Evolutionary conservation across 805 yeast genomes (phyloP).

Genomic region (Ogataea paraovalis): DNA sequence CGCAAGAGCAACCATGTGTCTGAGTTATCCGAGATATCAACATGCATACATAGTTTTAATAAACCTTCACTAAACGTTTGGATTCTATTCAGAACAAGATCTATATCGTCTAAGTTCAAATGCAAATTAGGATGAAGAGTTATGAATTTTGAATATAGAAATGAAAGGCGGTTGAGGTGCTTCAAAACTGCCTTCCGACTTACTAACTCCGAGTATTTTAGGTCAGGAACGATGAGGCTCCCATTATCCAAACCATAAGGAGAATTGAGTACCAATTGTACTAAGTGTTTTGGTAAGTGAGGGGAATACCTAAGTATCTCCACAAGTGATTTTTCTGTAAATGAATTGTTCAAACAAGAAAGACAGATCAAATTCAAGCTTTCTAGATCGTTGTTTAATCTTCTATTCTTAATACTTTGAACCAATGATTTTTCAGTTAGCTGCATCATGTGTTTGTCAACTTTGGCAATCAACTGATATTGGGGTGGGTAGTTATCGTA

Average conservation of each 20-base stretch:
- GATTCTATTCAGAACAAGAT: slow-evolving; percentile 24
- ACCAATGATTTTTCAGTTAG: slow-evolving; percentile 13
- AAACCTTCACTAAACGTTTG: slow-evolving; percentile 29
- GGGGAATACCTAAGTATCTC: slow-evolving; percentile 12
- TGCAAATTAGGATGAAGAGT: slow-evolving; percentile 10
- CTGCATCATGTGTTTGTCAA: slow-evolving; percentile 14
- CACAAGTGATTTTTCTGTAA: slow-evolving; percentile 6
- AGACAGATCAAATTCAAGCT: slow-evolving; percentile 14
- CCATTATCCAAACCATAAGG: slow-evolving; percentile 25
- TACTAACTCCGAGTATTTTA: slow-evolving; percentile 1
- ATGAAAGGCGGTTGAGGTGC: slow-evolving; percentile 46
- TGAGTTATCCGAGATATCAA: slow-evolving; percentile 4
- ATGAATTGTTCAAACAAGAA: slow-evolving; percentile 13
- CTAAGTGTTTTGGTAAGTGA: slow-evolving; percentile 13
- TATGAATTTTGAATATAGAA: slow-evolving; percentile 29
- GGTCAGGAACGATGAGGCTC: background rate
- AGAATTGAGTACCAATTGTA: slow-evolving; percentile 17
- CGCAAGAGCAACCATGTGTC: slow-evolving; percentile 25
- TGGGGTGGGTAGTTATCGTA: slow-evolving; percentile 27
- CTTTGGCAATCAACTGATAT: slow-evolving; percentile 18
- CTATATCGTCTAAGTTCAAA: slow-evolving; percentile 17
- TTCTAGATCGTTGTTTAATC: slow-evolving; percentile 11
- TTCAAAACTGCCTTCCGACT: slow-evolving; percentile 38
- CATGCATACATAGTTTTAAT: slow-evolving; percentile 14
- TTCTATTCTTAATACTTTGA: slow-evolving; percentile 1